Evolutionary conservation across 2,329 filamentous ascomycete species (phyloP).

Genomic region (Fusarium circinatum): DNA sequence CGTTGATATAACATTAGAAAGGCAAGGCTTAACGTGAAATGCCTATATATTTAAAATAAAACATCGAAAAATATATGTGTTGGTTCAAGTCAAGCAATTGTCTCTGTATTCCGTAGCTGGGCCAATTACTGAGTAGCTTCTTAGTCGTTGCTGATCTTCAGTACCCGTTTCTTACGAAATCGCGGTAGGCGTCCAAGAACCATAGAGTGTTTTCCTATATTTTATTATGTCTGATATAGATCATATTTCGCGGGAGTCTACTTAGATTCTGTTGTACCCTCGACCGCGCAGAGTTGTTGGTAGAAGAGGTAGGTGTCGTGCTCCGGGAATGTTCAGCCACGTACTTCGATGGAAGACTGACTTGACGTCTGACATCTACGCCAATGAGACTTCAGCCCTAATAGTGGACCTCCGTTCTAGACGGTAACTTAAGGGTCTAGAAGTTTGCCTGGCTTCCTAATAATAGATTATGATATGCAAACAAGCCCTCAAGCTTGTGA

Average conservation of each 20-base stretch:
- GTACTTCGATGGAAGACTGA: accelerated
- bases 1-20: no score
- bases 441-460: not conserved
- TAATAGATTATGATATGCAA: not conserved
- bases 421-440: no score
- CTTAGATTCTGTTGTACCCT: not conserved
- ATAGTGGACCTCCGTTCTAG: not conserved
- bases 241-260: accelerated
- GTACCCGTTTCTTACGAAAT: not conserved
- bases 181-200: accelerated
- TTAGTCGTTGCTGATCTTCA: not conserved
- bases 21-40: accelerated
- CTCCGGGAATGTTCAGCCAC: accelerated
- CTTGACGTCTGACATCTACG: no score
- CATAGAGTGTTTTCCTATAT: accelerated
- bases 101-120: no score
- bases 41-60: accelerated
- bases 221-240: accelerated
- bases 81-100: no score
- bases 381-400: not conserved
- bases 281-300: accelerated
- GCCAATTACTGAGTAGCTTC: not conserved
- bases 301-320: not conserved
- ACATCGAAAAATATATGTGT: accelerated
- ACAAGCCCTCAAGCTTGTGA: not conserved